Evolutionary conservation across 2,329 filamentous ascomycete species (phyloP), one percentile per base, ranked within the genome.

Genomic region (Cercospora sp.): DNA sequence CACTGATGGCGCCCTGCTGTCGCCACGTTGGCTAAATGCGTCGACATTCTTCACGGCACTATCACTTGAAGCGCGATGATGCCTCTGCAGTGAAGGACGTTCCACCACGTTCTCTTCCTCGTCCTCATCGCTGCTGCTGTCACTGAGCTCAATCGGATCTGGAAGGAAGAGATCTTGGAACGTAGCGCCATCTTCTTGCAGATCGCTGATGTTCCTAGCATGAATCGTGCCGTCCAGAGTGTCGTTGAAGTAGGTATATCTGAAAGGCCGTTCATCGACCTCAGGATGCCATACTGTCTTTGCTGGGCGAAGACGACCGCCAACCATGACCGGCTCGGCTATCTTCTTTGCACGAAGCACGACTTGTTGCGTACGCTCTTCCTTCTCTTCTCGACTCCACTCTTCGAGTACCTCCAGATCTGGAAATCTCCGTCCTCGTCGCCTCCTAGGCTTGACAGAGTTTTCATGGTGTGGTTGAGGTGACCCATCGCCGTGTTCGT

Each of bases 171-270:
- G 86, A 74, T 97, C 92, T 67, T 86, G 86, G 78, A 99, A 99
- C 53, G 87, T 91, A 68, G 90, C 87, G 5, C 93, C 95, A 0
- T 92, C 90, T 73, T 97, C 93, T 8, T 96, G 87, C 20, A 99
- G 86, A 78, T 97, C 95, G 2, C 93, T 96, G 66, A 99, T 97
- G 0, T 91, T 95, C 79, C 96, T 92, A 68, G 93, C 95, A 79
- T 99, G 95, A 69, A 99, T 96, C 0, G 95, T 99, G 79, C 92
- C 96, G 75, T 93, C 91, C 65, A 98, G 93, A 70, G 97, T 93
- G 77, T 98, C 95, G 79, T 98, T 98, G 85, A 99, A 99, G 79
- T 99, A 99, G 0, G 95, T 98, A 79, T 97, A 99, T 28, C 95
- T 88, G 78, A 96, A 98, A 0, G 95, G 95, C 0, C 90, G 89